Base-by-base conservation (phyloP, 768 basidiomycete genomes). In the Pulveroboletus sp. region DNA sequence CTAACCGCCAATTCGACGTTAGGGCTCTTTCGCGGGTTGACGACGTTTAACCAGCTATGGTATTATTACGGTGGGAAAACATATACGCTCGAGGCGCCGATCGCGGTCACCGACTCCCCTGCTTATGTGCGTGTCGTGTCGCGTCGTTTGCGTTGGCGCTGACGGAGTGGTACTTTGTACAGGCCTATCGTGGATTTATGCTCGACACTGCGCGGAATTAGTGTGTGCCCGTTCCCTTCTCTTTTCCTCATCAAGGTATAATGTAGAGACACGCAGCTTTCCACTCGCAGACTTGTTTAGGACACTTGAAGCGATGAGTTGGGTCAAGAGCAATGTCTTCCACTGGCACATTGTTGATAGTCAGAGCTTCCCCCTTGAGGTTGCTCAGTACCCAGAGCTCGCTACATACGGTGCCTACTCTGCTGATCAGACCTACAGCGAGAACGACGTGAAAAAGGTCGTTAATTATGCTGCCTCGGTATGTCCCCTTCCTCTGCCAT, bases 321-420 rank as follows among this genome's bases (percentile, higher is more conserved):
- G 73, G 68, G 73, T 74, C 52, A 83, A 82, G 72, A 70, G 69
- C 46, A 90, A 83, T 65, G 80, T 79, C 2, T 78, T 93, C 57
- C 88, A 93, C 56, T 93, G 89, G 90, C 91, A 93, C 60, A 73
- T 89, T 49, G 81, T 82, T 32, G 91, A 93, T 67, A 81, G 82
- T 47, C 88, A 93, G 59, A 83, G 81, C 32, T 93, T 88, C 72
- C 89, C 91, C 2, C 73, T 93, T 14, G 72, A 77, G 35, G 69
- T 92, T 17, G 71, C 79, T 3, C 75, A 75, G 9, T 84, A 78
- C 61, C 76, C 83, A 0, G 78, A 80, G 47, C 71, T 93, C 1
- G 73, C 85, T 9, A 52, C 55, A 15, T 73, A 77, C 2, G 90
- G 86, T 2, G 86, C 90, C 10, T 93, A 93, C 68, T 80, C 80